These are phyloP conservation scores for Reutealis trisperma DNA, from an alignment of 345 rosid genomes.

Conservation along the genomic window DNA sequence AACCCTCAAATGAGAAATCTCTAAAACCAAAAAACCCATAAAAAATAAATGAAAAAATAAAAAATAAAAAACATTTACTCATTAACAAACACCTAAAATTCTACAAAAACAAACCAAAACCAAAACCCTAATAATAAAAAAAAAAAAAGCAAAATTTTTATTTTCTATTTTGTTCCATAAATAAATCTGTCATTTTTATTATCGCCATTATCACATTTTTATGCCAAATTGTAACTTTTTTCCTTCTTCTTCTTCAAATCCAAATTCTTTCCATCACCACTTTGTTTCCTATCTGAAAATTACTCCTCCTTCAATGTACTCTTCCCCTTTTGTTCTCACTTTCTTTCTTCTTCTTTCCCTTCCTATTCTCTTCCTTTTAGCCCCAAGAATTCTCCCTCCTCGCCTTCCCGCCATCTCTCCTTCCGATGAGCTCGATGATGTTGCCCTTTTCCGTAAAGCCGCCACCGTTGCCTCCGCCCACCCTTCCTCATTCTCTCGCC, in stretches of 20 bases:
- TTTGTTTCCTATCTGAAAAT: not conserved
- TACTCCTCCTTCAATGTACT: conserved; percentile 48
- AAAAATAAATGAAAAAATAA: too few relatives aligned
- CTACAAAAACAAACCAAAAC: too few relatives aligned
- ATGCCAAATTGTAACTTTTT: conserved; percentile 8
- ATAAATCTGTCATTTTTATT: not conserved
- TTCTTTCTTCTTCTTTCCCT: conserved; percentile 58
- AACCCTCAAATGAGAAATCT: not conserved
- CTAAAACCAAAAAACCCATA: not conserved
- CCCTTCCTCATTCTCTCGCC: conserved; percentile 46
- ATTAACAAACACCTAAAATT: too few relatives aligned
- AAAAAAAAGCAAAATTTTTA: too few relatives aligned
- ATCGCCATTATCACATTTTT: not conserved
- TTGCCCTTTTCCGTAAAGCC: conserved; percentile 61
- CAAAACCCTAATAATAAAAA: too few relatives aligned
- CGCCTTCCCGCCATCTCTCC: conserved; percentile 47
- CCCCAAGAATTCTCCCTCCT: conserved; percentile 37
- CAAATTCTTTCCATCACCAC: too few relatives aligned
- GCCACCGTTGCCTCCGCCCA: conserved; percentile 30
- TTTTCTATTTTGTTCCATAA: too few relatives aligned
- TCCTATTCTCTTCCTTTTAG: conserved; percentile 38
- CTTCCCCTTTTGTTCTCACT: conserved; percentile 51
- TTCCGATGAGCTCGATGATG: conserved; percentile 78
- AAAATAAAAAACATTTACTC: too few relatives aligned
- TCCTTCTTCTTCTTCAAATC: not conserved